phyloP scores from a whole-genome alignment of 768 basidiomycete species.

The Naganishia antarctica region DNA sequence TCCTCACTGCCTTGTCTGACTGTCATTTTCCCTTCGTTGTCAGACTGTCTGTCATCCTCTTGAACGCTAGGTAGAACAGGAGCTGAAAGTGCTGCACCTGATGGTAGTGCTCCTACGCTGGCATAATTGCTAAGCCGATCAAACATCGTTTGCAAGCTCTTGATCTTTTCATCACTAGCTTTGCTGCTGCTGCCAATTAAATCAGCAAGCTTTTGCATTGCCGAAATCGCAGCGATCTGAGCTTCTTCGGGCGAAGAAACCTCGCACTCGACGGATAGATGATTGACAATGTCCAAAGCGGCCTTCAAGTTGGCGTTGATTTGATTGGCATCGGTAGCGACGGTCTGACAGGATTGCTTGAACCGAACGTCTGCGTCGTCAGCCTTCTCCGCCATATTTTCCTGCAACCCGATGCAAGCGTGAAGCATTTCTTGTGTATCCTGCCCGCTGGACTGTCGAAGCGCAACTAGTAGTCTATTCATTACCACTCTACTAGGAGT shows the following conservation, averaged over 20 bases:
- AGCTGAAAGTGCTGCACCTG: background rate
- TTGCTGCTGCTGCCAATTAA: slow-evolving; percentile 4
- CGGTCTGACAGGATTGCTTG: slow-evolving; percentile 2
- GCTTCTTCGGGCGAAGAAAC: slow-evolving; percentile 15
- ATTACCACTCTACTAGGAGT: slow-evolving; percentile 25
- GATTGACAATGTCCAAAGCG: slow-evolving; percentile 13
- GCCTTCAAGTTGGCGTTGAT: slow-evolving; percentile 19
- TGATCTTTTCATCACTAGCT: slow-evolving; percentile 22
- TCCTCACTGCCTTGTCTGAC: no score
- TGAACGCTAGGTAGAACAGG: slow-evolving; percentile 2
- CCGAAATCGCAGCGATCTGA: slow-evolving; percentile 20
- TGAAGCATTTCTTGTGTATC: slow-evolving; percentile 21
- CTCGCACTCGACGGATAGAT: slow-evolving; percentile 9
- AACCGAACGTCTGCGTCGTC: background rate
- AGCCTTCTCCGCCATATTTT: background rate
- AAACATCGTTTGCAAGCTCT: slow-evolving; percentile 7
- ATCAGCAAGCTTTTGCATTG: slow-evolving; percentile 6
- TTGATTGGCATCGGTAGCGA: slow-evolving; percentile 14
- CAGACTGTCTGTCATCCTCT: background rate
- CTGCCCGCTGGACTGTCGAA: slow-evolving; percentile 8
- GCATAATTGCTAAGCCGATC: background rate
- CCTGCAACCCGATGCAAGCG: slow-evolving; percentile 18
- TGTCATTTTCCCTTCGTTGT: background rate
- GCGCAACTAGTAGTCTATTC: slow-evolving; percentile 16
- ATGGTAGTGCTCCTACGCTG: background rate